Evolutionary conservation across 305 asterid species (phyloP), one percentile per base, ranked within the genome.

Genomic region (Coffea humblotiana): DNA sequence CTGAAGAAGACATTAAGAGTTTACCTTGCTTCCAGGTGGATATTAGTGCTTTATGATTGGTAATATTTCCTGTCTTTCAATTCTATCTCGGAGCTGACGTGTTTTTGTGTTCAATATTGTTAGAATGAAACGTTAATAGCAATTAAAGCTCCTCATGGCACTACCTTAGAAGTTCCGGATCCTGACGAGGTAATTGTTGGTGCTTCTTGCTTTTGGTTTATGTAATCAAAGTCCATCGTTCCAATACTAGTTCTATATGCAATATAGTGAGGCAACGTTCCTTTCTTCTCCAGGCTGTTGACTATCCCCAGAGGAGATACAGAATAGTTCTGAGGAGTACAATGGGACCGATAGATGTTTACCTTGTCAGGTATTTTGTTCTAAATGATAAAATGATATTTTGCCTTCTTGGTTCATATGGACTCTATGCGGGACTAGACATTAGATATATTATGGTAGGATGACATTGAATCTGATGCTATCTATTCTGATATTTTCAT

Each of bases 281-380:
- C 67, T 80, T 74, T 78, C 75, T 23, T 56, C 78, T 35, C 58
- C 90, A 92, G 98, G 97, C 94, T 74, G 94, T 90, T 82, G 99
- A 93, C 81, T 93, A 93, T 88, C 97, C 97, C 51, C 98, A 95
- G 87, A 88, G 97, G 89, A 90, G 98, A 89, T 95, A 93, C 82
- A 88, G 95, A 88, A 88, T 95, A 74, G 95, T 92, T 82, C 90
- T 95, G 61, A 89, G 97, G 43, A 95, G 98, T 90, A 91, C 97
- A 83, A 93, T 93, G 98, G 98, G 98, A 43, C 98, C 98, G 12
- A 87, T 95, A 45, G 97, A 95, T 85, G 97, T 95, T 84, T 95
- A 92, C 88, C 98, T 95, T 69, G 98, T 93, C 88, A 93, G 98
- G 98, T 92, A 85, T 72, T 78, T 79, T 70, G 70, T 71, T 49